Evolutionary conservation across 2,329 filamentous ascomycete species (phyloP), one percentile per base, ranked within the genome.

Genomic region (Fusarium pseudocircinatum): DNA sequence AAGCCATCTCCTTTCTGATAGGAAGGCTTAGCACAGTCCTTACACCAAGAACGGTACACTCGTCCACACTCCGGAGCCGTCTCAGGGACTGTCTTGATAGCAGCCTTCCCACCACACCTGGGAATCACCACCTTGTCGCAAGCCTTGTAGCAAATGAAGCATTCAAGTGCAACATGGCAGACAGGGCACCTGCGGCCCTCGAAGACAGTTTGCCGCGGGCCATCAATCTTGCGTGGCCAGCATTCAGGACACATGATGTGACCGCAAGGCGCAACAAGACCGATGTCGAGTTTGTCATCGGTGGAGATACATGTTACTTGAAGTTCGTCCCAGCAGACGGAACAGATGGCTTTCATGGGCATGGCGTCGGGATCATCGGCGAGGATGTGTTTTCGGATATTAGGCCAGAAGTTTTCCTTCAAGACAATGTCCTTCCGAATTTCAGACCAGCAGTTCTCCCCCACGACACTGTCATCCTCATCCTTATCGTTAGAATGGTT

Each of bases 201-300:
- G 6, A 28, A 46, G 12, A 20, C 12, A 3, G 18, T 10, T 18
- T 46, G 24, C 2, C 16, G 20, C 4, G 12, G 4, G 43, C 22
- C 43, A 18, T 12, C 9, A 44, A 14, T 26, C 43, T 56, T 9
- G 34, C 40, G 44, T 4, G 67, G 67, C 54, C 60, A 70, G 36
- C 66, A 70, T 24, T 30, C 10, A 12, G 8, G 14, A 16, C 60
- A 70, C 60, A 70, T 43, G 5, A 57, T 36, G 32, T 70, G 68
- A 7, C 66, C 66, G 18, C 66, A 70, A 1, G 66, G 60, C 1
- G 66, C 40, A 4, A 70, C 36, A 15, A 60, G 9, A 9, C 37
- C 50, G 28, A 11, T 9, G 4, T 47, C 12, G 18, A 22, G 30
- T 20, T 44, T 32, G 6, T 24, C 43, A 5, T 15, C 8, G 2